Percentiles rank a stretch among this genome's conserved stretches.
phyloP scores from a whole-genome alignment of 352 stramenopile species.

The Hyaloperonospora brassicae region DNA sequence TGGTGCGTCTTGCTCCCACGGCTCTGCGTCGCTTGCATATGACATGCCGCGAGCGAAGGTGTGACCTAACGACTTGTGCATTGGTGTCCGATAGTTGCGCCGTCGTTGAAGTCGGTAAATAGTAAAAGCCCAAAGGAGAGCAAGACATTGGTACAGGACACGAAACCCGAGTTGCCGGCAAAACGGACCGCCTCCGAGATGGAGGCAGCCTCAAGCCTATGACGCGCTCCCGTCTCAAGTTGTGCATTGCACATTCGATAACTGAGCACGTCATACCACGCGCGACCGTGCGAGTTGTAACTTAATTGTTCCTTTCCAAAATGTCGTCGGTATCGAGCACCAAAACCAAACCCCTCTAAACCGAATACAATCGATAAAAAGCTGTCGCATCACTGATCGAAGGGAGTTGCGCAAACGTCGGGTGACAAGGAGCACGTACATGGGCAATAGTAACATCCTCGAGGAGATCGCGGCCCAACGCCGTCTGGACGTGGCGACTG shows the following conservation, averaged over 20 bases:
- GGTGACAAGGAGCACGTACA: too few species aligned
- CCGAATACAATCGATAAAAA: too few species aligned
- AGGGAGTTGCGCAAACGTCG: too few species aligned
- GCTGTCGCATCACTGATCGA: too few species aligned
- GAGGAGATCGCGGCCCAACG: slow-evolving; percentile 73
- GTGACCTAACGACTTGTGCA: slow-evolving; percentile 2
- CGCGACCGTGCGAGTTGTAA: too few species aligned
- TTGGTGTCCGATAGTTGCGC: slow-evolving; percentile 13
- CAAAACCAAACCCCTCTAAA: too few species aligned
- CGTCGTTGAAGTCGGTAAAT: slow-evolving; percentile 23
- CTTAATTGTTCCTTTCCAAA: too few species aligned
- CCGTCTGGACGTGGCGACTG: slow-evolving; percentile 51
- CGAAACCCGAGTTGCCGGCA: slow-evolving; percentile 6
- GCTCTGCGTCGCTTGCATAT: not conserved
- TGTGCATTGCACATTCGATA: not conserved
- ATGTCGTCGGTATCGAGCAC: too few species aligned
- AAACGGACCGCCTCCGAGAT: slow-evolving; percentile 58
- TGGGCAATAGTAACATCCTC: slow-evolving; percentile 74
- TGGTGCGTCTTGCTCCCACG: slow-evolving; percentile 27
- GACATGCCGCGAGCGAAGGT: not conserved
- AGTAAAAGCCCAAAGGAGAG: slow-evolving; percentile 21
- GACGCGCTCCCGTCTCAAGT: not conserved
- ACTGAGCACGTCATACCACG: not conserved
- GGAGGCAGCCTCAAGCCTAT: slow-evolving; percentile 18
- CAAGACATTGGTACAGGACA: slow-evolving; percentile 11